Base-by-base conservation (phyloP, 805 yeast genomes). In the Lipomyces mesembrius region DNA sequence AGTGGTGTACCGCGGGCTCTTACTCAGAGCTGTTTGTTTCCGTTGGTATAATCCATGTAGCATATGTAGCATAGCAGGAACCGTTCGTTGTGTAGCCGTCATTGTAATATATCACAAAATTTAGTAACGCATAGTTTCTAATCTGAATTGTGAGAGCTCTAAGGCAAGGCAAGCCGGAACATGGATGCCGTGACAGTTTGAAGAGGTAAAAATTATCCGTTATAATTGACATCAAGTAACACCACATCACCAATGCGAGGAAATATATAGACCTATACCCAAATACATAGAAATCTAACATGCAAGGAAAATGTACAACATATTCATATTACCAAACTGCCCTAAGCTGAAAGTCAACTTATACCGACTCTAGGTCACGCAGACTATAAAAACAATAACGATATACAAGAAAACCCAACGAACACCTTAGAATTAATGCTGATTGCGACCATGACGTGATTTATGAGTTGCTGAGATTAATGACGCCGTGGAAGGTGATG, bases 1-100 rank as follows among this genome's bases (percentile, higher is more conserved):
- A 34, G 52, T n/a, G 71, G 71, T 14, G 59, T 53, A 22, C 68
- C 71, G 35, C 29, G 64, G 14, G 63, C 59, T 22, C 39, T 68
- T 37, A 35, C 58, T 43, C 29, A 58, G 29, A 52, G 60, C 53
- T 52, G 60, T 17, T 53, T 66, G 49, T 66, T 63, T 35, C 61
- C 68, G 52, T 54, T 64, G 32, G 34, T 53, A 2, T 62, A 32
- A n/a, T 14, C 43, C 7, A 14, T 43, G 56, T 20, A 22, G 32
- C 27, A 29, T 49, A 32, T 35, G 57, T 52, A 39, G 43, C 37
- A 9, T 57, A 56, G 34, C 2, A 2, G 17, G 39, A 5, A 5
- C 32, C 32, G 0, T 43, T n/a, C 5, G 49, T 46, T 59, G 34
- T 39, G 11, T 39, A n/a, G 25, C n/a, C 49, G 9, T 43, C 14